These are phyloP conservation scores for Psidium guajava DNA, from an alignment of 345 rosid genomes.

Conservation along the genomic window DNA sequence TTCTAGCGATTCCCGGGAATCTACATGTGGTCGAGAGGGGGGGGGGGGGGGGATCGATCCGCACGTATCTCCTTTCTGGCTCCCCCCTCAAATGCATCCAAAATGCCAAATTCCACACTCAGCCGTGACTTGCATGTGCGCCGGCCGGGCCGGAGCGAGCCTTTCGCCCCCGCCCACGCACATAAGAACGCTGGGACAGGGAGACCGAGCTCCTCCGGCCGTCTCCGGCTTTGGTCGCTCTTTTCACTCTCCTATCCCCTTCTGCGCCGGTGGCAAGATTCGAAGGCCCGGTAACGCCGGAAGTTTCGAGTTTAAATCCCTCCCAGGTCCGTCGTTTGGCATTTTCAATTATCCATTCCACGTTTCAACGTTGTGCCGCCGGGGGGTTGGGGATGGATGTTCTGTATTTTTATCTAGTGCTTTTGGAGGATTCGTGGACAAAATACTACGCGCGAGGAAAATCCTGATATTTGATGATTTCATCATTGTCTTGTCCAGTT, in stretches of 20 bases:
- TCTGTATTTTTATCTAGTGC: too few species aligned
- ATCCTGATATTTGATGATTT: too few species aligned
- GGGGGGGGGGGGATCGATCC: background rate
- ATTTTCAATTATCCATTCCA: background rate
- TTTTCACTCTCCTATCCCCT: background rate
- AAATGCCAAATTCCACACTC: accelerated
- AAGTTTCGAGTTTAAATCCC: background rate
- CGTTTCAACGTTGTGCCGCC: too few species aligned
- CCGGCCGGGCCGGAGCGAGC: background rate
- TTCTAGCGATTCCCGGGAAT: background rate
- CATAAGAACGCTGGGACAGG: background rate
- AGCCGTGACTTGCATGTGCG: background rate
- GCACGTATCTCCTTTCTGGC: background rate
- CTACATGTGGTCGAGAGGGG: background rate
- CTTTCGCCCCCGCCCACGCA: background rate
- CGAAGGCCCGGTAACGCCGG: background rate
- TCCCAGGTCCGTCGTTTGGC: background rate
- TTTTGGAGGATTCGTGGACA: too few species aligned
- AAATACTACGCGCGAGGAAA: too few species aligned
- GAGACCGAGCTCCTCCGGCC: background rate
- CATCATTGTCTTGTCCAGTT: too few species aligned
- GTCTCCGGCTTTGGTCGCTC: background rate
- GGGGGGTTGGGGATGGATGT: too few species aligned
- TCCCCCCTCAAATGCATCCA: background rate
- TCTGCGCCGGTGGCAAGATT: too few species aligned